Evolutionary conservation across 352 stramenopile genomes (phyloP), one percentile per base, ranked within the genome.

Genomic region (Globisporangium viniferum): DNA sequence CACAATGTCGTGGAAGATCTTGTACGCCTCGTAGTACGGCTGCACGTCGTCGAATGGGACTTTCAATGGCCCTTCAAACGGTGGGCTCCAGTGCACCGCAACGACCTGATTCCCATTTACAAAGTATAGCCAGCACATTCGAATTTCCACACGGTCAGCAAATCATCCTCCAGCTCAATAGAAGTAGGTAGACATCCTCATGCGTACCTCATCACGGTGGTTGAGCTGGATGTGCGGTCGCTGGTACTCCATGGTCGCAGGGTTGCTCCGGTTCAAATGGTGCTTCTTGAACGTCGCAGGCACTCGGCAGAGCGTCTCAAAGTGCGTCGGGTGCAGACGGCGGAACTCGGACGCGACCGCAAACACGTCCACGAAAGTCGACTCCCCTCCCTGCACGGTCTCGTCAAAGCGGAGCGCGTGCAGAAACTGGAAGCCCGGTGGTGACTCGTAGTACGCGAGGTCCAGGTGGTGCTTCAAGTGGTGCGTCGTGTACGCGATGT

Each of bases 391-490:
- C 49, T 87, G 74, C 9, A 98, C 88, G 5, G 83, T 92, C 49
- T 85, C 69, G 60, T 97, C 90, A 54, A 97, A 97, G 56, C 77
- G 78, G 7, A 98, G 70, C 59, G 94, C 97, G 73, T 98, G 94
- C 44, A 99, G 75, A 24, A 99, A 81, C 79, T 99, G 96, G 39
- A 99, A 74, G 27, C 96, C 96, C 12, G 96, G 96, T n/a, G 94
- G 92, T 5, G 92, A 98, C 79, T 99, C 96, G 75, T 98, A 99
- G 78, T 99, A 99, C 6, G 91, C 89, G 64, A 99, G 78, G 74
- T 99, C 96, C 74, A 98, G 80, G 77, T 99, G 96, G 59, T 92
- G 94, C 70, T 94, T 92, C 35, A 99, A 73, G 29, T 84, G 82
- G 41, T 90, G 70, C 9, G 84, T 92, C 44, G 95, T 98, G 77